phyloP scores from a whole-genome alignment of 116 monocot species.

The Phalaenopsis hybrid region DNA sequence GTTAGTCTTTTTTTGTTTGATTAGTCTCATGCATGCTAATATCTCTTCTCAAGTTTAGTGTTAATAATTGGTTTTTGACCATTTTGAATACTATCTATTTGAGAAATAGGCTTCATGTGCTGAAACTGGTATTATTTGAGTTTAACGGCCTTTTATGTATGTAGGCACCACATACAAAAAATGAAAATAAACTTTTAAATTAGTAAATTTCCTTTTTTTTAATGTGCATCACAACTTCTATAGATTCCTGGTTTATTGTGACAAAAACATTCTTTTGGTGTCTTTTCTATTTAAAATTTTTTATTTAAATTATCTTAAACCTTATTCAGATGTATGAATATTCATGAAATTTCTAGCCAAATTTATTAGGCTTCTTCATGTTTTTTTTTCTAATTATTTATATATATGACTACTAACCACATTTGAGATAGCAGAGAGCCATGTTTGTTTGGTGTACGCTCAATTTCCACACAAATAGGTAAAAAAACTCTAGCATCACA shows the following conservation, averaged over 20 bases:
- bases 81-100: neutral
- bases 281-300: neutral
- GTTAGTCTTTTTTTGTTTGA: neutral
- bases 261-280: neutral
- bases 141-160: neutral
- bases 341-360: neutral
- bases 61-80: neutral
- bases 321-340: neutral
- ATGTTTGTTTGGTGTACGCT: conserved; percentile 36
- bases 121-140: neutral
- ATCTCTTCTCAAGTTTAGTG: neutral
- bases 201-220: neutral
- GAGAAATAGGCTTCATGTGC: neutral
- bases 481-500: neutral
- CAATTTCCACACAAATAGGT: conserved; percentile 80
- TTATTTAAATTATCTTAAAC: neutral
- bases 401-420: conserved; percentile 2
- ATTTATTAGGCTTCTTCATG: neutral
- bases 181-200: neutral
- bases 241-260: neutral
- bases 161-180: neutral
- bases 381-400: neutral
- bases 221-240: neutral
- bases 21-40: neutral
- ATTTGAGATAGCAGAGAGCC: conserved; percentile 38